Evolutionary conservation across 2,329 filamentous ascomycete species (phyloP).

Genomic region (Ophiosphaerella herpotricha): DNA sequence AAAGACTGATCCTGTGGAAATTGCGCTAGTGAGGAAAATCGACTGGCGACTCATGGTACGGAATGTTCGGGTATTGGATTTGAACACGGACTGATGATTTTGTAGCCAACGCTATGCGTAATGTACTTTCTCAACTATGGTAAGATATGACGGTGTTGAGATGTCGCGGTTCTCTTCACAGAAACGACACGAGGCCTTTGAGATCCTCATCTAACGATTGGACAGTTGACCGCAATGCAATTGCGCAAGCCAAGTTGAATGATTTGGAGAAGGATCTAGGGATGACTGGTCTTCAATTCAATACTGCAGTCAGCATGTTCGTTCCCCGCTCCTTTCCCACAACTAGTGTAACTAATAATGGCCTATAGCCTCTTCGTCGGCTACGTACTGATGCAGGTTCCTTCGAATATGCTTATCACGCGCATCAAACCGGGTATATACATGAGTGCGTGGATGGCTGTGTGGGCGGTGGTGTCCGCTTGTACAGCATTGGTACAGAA

Average conservation of each 20-base stretch:
- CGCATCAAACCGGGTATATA: slow-evolving; percentile 38
- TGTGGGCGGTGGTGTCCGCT: slow-evolving; percentile 44
- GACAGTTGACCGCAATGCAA: slow-evolving; percentile 63
- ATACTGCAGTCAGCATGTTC: slow-evolving; percentile 56
- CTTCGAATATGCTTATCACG: slow-evolving; percentile 51
- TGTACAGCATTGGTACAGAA: slow-evolving; percentile 39
- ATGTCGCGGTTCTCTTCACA: no score
- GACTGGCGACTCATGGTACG: slow-evolving; percentile 39
- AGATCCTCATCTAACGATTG: no score
- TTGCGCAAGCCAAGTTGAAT: slow-evolving; percentile 66
- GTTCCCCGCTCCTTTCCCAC: slow-evolving; percentile 2
- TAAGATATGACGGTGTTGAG: no score
- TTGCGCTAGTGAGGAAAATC: slow-evolving; percentile 39
- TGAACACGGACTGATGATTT: background rate
- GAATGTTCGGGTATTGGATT: background rate
- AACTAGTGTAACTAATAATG: background rate
- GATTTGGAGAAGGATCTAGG: slow-evolving; percentile 61
- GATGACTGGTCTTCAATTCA: slow-evolving; percentile 33
- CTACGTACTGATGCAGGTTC: slow-evolving; percentile 42
- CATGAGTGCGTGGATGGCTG: slow-evolving; percentile 40
- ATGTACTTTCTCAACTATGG: slow-evolving; percentile 50
- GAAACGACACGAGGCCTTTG: no score
- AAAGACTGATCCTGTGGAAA: slow-evolving; percentile 40
- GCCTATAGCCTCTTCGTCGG: slow-evolving; percentile 55
- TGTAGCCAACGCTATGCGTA: slow-evolving; percentile 46